phyloP scores from a whole-genome alignment of 2,329 filamentous ascomycete species.

The Pseudogymnoascus sp. region DNA sequence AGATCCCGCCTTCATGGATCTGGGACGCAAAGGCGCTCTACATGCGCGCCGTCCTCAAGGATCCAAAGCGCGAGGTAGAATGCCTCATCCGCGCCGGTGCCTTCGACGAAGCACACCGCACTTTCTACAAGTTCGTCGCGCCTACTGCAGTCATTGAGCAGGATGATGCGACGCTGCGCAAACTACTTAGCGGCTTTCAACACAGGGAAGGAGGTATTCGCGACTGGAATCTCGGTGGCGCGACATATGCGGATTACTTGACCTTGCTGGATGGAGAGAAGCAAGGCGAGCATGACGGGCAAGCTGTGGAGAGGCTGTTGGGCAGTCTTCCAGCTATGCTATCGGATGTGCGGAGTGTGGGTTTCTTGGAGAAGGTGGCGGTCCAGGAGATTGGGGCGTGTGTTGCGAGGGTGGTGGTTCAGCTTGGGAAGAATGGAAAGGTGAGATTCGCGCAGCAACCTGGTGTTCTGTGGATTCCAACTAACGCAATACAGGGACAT shows the following conservation, averaged over 20 bases:
- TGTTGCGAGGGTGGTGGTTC: slow-evolving; percentile 59
- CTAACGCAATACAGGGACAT: slow-evolving; percentile 31
- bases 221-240: slow-evolving; percentile 72
- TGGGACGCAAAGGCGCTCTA: slow-evolving; percentile 81
- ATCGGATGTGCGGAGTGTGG: slow-evolving; percentile 25
- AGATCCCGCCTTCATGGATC: slow-evolving; percentile 70
- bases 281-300: slow-evolving; percentile 35
- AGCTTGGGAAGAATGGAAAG: slow-evolving; percentile 46
- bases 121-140: slow-evolving; percentile 73
- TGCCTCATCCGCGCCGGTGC: slow-evolving; percentile 73
- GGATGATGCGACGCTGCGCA: slow-evolving; percentile 63
- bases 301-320: slow-evolving; percentile 49
- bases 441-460: slow-evolving; percentile 35
- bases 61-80: slow-evolving; percentile 64
- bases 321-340: slow-evolving; percentile 47
- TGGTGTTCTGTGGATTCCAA: slow-evolving; percentile 13
- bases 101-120: slow-evolving; percentile 74
- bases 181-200: slow-evolving; percentile 65
- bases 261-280: slow-evolving; percentile 40
- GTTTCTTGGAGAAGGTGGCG: slow-evolving; percentile 59
- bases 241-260: slow-evolving; percentile 64
- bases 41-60: slow-evolving; percentile 64
- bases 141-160: slow-evolving; percentile 75
- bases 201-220: slow-evolving; percentile 53
- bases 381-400: slow-evolving; percentile 74